Evolutionary conservation across 2,329 filamentous ascomycete species (phyloP).

Genomic region (Talaromyces albobiverticillius): DNA sequence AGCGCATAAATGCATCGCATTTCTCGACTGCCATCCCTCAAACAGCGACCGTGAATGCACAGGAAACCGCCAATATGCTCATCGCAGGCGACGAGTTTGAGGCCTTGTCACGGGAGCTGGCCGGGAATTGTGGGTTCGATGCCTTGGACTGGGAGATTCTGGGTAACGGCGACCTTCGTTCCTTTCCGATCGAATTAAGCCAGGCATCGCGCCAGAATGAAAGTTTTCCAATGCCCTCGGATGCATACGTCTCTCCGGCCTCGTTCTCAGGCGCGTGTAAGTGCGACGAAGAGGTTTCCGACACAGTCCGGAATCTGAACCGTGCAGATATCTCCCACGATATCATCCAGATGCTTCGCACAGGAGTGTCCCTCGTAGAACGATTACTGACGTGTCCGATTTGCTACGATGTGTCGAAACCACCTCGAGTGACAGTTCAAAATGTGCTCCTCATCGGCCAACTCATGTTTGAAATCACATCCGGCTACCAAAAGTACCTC

Average conservation of each 20-base stretch:
- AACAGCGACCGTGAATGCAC: not conserved
- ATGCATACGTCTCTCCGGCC: slow-evolving; percentile 16
- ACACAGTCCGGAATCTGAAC: slow-evolving; percentile 19
- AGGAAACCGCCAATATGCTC: slow-evolving; percentile 11
- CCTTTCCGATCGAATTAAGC: slow-evolving; percentile 19
- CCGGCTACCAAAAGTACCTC: slow-evolving; percentile 25
- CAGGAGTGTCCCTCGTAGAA: slow-evolving; percentile 18
- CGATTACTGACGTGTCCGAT: slow-evolving; percentile 22
- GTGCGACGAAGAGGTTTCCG: slow-evolving; percentile 20
- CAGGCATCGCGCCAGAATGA: too few species aligned
- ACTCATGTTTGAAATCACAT: slow-evolving; percentile 25
- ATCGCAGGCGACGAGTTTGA: slow-evolving; percentile 15
- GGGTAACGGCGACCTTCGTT: slow-evolving; percentile 17
- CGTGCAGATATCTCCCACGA: slow-evolving; percentile 20
- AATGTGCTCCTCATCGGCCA: slow-evolving; percentile 29
- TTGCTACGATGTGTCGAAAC: slow-evolving; percentile 29
- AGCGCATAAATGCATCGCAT: not conserved
- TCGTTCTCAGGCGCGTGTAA: slow-evolving; percentile 21
- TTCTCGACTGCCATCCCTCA: not conserved
- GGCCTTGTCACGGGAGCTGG: too few species aligned
- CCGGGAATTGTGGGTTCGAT: slow-evolving; percentile 21
- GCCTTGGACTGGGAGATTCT: slow-evolving; percentile 19
- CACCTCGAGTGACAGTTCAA: slow-evolving; percentile 26
- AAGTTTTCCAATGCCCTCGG: not conserved
- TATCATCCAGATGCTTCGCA: slow-evolving; percentile 20